Evolutionary conservation across 352 stramenopile genomes (phyloP), one percentile per base, ranked within the genome.

Genomic region (Pythium dissimile): DNA sequence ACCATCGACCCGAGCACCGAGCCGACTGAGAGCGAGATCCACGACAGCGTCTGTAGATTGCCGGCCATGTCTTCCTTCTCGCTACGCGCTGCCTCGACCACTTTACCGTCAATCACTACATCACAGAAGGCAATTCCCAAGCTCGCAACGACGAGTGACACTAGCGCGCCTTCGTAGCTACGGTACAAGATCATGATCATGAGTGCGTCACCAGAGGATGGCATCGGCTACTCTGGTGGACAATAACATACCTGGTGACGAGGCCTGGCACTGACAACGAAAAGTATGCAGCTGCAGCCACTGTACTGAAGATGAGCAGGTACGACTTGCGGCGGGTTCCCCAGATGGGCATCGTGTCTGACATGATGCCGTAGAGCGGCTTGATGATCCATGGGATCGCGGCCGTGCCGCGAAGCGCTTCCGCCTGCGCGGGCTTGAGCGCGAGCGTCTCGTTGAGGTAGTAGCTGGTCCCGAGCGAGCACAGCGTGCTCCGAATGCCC

Each of bases 301-400:
- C 59, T 31, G 64, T 67, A 42, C 79, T 88, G 47, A 86, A 89
- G 53, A 89, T 78, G 62, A 92, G 69, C 41, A 89, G 59, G 49
- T 90, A 92, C 10, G 79, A 88, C 67, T 92, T 92, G 65, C 82
- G 82, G 1, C 78, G 73, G 26, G 73, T 87, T 13, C 82, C 82
- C 67, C 69, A 88, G 57, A 92, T 84, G 0, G 80, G 78, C 8
- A 92, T 64, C 37, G 69, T 90, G 59, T 92, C 82, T 6, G 82
- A 90, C 18, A 92, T 69, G 48, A 92, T 84, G 13, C 80, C 82
- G 56, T 88, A 92, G 20, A 92, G 37, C 1, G 82, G 82, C 39
- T 92, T 92, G 63, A 92, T 77, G 69, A 88, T 88, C 82, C 82
- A 92, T 15, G 82, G 80, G 48, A 92, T 88, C 31, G 78, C 76